Base-by-base conservation (phyloP, 108 stramenopile species). In the Licmophora abbreviata region DNA sequence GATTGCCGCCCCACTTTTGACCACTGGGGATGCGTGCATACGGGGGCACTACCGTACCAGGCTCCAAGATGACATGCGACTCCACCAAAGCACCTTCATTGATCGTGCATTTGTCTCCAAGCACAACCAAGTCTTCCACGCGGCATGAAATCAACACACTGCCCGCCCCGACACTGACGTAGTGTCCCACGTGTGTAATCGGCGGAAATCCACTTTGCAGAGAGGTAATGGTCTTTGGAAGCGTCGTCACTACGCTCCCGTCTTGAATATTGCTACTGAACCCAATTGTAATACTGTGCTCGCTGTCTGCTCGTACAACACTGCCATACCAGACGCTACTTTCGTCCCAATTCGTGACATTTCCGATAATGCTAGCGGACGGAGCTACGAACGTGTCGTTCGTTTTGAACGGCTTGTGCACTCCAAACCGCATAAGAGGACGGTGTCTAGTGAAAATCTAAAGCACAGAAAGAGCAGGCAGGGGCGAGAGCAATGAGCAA, bases 271-370 rank as follows among this genome's bases (percentile, higher is more conserved):
- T 88, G 56, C 85, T 78, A 15, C 54, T 62, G 44, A 78, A 82
- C 4, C 92, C 95, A 48, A 96, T 86, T 34, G 74, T 80, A 40
- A 96, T 88, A 55, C 68, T 63, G 58, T 84, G 83, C 1, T 63
- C 74, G 22, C 72, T 63, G 61, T 96, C 95, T 26, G 95, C 98
- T 21, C 95, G 79, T 29, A 97, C 79, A 6, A 96, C 95, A 28
- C 96, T 86, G 36, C 91, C 92, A 73, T 99, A 97, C 96, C 95
- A 95, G 22, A 99, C 93, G 20, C 87, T 85, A 24, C 93, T 90
- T 62, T 91, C 84, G 41, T 87, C 85, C 76, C 94, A 95, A 56
- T 94, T 86, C 32, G 86, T 85, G 14, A 99, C 98, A 51, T 96
- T 82, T 15, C 98, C 98, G 57, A 99, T 88, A 33, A 99, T 82